A percentile compares a stretch with the other conserved stretches of the same genome.
Conservation (phyloP, 139 green algal species). For the Micromonas commoda region DNA sequence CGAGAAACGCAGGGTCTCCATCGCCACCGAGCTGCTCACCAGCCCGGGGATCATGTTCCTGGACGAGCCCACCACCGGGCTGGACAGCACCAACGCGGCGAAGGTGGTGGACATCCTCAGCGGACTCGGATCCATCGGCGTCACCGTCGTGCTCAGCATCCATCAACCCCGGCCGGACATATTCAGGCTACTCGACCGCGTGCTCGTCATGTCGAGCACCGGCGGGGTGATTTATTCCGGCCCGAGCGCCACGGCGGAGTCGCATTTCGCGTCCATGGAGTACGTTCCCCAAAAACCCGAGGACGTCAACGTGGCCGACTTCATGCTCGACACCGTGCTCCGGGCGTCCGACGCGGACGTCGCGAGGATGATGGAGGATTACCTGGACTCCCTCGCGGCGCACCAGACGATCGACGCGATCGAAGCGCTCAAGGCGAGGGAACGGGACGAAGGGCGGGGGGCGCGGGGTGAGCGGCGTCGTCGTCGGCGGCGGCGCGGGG, state of each 20-base stretch:
- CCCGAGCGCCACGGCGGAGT: background rate
- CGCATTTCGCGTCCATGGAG: slow-evolving; percentile 13
- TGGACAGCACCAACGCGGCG: slow-evolving; percentile 42
- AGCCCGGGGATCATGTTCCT: slow-evolving; percentile 72
- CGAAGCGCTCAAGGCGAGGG: too few relatives aligned
- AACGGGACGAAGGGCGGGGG: too few relatives aligned
- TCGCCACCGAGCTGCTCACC: slow-evolving; percentile 67
- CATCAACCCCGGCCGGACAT: slow-evolving; percentile 52
- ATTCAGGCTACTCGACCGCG: slow-evolving; percentile 25
- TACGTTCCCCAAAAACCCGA: background rate
- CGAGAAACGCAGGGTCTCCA: slow-evolving; percentile 62
- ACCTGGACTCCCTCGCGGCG: too few relatives aligned
- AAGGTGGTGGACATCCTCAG: slow-evolving; percentile 27
- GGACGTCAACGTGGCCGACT: slow-evolving; percentile 46
- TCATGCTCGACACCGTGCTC: slow-evolving; percentile 64
- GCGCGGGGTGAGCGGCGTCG: too few relatives aligned
- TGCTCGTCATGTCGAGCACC: slow-evolving; percentile 16
- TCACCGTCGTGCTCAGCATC: slow-evolving; percentile 16
- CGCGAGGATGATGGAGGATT: background rate
- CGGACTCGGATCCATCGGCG: background rate
- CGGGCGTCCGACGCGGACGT: slow-evolving; percentile 38
- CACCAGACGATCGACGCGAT: too few relatives aligned
- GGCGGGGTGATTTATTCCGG: slow-evolving; percentile 28
- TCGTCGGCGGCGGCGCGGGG: too few relatives aligned
- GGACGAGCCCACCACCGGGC: slow-evolving; percentile 72